Evolutionary conservation across 106 monocot species (phyloP).

Genomic region (Dendrobium huoshanense): DNA sequence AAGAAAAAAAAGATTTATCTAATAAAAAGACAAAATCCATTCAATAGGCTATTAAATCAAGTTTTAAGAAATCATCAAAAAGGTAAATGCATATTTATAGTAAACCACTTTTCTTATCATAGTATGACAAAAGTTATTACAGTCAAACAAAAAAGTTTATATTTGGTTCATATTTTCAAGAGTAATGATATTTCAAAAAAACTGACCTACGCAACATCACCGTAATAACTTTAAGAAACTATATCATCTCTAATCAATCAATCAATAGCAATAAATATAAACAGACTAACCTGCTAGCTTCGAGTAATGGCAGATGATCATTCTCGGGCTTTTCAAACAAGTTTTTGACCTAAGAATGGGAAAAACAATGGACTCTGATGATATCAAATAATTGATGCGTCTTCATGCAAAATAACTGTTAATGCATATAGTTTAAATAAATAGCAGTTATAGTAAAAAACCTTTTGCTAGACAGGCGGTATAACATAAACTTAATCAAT

Average conservation of each 20-base stretch:
- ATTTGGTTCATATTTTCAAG: neutral
- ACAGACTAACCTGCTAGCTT: constrained; percentile 84
- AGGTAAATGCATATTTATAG: neutral
- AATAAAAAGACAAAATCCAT: neutral
- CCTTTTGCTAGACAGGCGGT: neutral
- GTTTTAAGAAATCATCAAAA: neutral
- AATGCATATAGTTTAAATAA: too few species aligned
- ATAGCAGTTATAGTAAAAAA: too few species aligned
- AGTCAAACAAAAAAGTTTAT: too few species aligned
- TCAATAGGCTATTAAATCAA: neutral
- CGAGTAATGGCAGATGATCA: constrained; percentile 90
- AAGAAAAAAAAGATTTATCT: neutral
- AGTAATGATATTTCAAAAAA: neutral
- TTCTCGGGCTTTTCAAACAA: constrained; percentile 87
- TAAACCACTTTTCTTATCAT: neutral
- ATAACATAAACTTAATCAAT: neutral
- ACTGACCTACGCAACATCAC: neutral
- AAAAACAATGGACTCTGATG: neutral
- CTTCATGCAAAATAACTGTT: neutral
- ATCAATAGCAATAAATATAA: neutral
- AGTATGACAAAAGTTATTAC: too few species aligned
- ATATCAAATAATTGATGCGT: neutral
- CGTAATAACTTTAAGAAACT: neutral
- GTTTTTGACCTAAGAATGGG: constrained; percentile 41
- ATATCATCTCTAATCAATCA: neutral